Base-by-base conservation (phyloP, 805 yeast species). In the Kodamaea leandrae region DNA sequence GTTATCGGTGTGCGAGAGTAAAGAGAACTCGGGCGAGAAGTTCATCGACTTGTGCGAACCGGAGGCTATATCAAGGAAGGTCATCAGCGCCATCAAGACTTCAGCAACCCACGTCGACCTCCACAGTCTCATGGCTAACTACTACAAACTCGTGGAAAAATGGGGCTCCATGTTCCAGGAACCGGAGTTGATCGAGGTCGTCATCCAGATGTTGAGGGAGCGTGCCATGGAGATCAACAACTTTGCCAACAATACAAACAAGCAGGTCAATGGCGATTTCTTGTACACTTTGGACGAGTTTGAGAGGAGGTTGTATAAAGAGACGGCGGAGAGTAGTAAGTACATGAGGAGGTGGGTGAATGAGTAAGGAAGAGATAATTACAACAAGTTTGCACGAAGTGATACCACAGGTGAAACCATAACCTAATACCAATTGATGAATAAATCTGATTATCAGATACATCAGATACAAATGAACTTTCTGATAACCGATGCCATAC, bases 51-150 rank as follows among this genome's bases (percentile, higher is more conserved):
- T 89, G 40, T 63, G 78, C 18, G 80, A 77, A 36, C 98, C 98
- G 0, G 85, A 80, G 2, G 78, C 82, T 29, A 74, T 89, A 41
- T 69, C 77, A 16, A 56, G 66, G 6, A 78, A 77, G 43, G 89
- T 89, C 15, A 60, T 85, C 21, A 90, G 89, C 54, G 95, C 96
- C 25, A 80, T 90, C 36, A 86, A 85, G 55, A 73, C 95, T 1
- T 83, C 79, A 46, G 78, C 95, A 1, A 59, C 59, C 1, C 64
- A 75, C 14, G 68, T 88, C n/a, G 91, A 87, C 53, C 56, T 87
- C 19, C 83, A 84, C 47, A 60, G 80, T 2, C 74, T 83, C 26
- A 67, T 76, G 39, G 76, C 89, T 0, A 76, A 85, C 51, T 93
- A 77, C 60, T 86, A 84, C 51, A 66, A 74, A 16, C 60, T 89